phyloP scores from a whole-genome alignment of 1,284 basidiomycete species.

The Apiotrichum gamsii region DNA sequence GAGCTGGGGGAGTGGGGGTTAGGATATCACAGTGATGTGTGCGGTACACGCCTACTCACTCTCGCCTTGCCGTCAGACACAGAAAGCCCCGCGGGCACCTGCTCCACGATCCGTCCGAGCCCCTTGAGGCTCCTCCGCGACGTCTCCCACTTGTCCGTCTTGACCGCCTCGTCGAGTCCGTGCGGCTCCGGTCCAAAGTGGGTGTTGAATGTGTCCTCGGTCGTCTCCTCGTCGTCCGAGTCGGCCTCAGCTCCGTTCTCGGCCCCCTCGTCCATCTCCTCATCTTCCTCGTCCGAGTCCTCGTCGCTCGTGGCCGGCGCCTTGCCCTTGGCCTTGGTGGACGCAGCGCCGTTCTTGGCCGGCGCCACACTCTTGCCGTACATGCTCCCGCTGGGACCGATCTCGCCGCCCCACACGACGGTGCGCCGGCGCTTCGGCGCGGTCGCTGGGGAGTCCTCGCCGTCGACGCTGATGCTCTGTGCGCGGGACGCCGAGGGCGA shows the following conservation, averaged over 20 bases:
- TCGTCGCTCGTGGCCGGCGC: slow-evolving; percentile 13
- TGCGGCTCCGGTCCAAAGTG: slow-evolving; percentile 41
- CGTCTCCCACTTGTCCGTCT: slow-evolving; percentile 29
- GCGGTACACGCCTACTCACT: slow-evolving; percentile 22
- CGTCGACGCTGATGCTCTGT: neutral
- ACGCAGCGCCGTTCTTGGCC: slow-evolving; percentile 20
- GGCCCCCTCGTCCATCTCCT: slow-evolving; percentile 6
- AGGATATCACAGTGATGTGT: neutral
- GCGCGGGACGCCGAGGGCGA: slow-evolving; percentile 8
- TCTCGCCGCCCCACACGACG: slow-evolving; percentile 41
- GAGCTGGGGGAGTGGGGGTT: slow-evolving; percentile 47
- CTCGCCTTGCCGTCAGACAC: slow-evolving; percentile 27
- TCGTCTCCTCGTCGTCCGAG: slow-evolving; percentile 13
- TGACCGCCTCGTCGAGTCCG: too few relatives aligned
- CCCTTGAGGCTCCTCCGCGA: slow-evolving; percentile 24
- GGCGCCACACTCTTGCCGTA: slow-evolving; percentile 27
- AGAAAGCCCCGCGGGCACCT: slow-evolving; percentile 49
- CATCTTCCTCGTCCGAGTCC: slow-evolving; percentile 12
- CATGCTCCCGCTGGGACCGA: slow-evolving; percentile 45
- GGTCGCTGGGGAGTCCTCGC: neutral
- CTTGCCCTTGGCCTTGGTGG: slow-evolving; percentile 5
- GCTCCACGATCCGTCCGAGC: slow-evolving; percentile 56
- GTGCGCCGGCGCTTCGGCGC: slow-evolving; percentile 33
- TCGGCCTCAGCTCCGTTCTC: slow-evolving; percentile 15
- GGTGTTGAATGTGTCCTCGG: slow-evolving; percentile 42